Conservation (phyloP, 2,329 filamentous ascomycete genomes). For the Nothophoma quercina region DNA sequence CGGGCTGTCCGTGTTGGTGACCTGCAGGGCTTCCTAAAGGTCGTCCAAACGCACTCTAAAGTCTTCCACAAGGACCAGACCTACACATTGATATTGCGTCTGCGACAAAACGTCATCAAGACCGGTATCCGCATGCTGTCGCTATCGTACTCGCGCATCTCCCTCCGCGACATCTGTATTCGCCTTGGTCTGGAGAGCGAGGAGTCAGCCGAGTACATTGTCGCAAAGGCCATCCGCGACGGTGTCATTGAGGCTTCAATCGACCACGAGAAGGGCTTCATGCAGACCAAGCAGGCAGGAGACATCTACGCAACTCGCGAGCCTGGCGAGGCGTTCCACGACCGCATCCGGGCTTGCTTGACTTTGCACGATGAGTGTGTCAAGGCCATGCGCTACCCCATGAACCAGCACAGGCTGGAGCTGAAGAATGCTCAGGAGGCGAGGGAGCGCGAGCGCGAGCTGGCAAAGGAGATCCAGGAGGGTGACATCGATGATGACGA, state of each 20-base stretch:
- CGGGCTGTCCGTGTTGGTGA: constrained; percentile 97
- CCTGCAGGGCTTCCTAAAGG: constrained; percentile 88
- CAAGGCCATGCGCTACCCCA: constrained; percentile 99
- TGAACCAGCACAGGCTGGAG: constrained; percentile 98
- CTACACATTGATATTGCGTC: constrained; percentile 91
- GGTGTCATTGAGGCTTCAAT: constrained; percentile 95
- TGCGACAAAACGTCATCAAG: constrained; percentile 99
- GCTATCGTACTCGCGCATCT: constrained; percentile 95
- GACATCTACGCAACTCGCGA: constrained; percentile 97
- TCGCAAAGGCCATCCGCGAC: constrained; percentile 96
- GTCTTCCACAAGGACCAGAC: constrained; percentile 93
- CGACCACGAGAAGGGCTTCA: constrained; percentile 93
- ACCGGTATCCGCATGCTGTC: constrained; percentile 99
- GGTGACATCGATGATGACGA: constrained; percentile 97
- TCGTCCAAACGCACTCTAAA: constrained; percentile 80
- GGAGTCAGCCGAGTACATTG: constrained; percentile 98
- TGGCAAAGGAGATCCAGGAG: constrained; percentile 99
- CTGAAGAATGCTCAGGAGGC: constrained; percentile 98
- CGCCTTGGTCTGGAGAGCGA: constrained; percentile 92
- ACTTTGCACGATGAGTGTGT: constrained; percentile 96
- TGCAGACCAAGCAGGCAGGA: constrained; percentile 97
- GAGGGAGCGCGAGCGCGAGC: constrained; percentile 92
- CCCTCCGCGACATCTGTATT: constrained; percentile 95
- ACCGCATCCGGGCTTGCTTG: constrained; percentile 91
- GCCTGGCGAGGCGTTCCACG: constrained; percentile 96